Percentiles rank a stretch among this genome's conserved stretches.
Conservation (phyloP, 1,139 yeast species). For the Wickerhamomyces sp. region DNA sequence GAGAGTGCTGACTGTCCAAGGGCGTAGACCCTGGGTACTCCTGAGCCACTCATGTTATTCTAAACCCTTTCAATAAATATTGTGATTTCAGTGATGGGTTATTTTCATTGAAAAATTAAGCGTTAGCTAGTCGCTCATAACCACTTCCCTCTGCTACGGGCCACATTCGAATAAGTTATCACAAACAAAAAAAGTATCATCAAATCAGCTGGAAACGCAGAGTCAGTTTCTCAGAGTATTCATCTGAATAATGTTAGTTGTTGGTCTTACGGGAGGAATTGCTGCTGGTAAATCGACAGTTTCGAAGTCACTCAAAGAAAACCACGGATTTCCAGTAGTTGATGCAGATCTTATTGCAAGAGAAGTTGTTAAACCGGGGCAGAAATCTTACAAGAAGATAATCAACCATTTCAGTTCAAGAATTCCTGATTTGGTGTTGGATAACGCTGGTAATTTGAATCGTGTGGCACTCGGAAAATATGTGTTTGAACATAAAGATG, state of each 20-base stretch:
- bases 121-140: no score
- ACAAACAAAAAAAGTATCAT: not conserved
- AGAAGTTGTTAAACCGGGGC: constrained; percentile 80
- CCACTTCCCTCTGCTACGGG: not conserved
- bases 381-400: constrained; percentile 61
- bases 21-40: constrained; percentile 18
- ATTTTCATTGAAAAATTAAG: no score
- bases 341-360: constrained; percentile 92
- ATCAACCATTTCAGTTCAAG: constrained; percentile 51
- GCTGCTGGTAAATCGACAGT: constrained; percentile 96
- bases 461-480: constrained; percentile 72
- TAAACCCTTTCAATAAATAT: not conserved
- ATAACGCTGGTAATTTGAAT: constrained; percentile 47
- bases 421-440: constrained; percentile 50
- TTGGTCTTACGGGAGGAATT: constrained; percentile 95
- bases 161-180: not conserved
- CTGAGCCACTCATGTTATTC: not conserved
- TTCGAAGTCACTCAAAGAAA: constrained; percentile 49
- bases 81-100: not conserved
- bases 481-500: constrained; percentile 65
- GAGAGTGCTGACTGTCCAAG: constrained; percentile 16
- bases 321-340: constrained; percentile 53
- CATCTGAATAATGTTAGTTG: constrained; percentile 79
- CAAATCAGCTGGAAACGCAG: no score
- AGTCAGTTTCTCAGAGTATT: no score